Conservation (phyloP, 2,329 filamentous ascomycete species). For the Diaporthe sp. region DNA sequence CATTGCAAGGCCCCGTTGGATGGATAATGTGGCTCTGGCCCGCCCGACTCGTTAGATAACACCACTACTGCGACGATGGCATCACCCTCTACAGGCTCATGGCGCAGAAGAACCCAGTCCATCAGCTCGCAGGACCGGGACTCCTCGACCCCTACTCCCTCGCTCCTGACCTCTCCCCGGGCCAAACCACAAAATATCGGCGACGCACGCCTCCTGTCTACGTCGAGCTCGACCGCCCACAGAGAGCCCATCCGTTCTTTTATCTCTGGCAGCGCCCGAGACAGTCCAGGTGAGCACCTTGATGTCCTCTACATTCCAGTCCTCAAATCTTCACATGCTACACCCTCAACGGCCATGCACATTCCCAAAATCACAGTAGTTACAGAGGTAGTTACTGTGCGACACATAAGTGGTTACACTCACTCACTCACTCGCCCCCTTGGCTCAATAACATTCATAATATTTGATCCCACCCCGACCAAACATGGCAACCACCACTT, state of each 20-base stretch:
- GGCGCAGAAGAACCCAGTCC: constrained; percentile 55
- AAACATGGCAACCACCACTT: background rate
- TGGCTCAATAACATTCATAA: background rate
- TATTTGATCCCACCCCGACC: background rate
- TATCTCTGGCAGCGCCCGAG: constrained; percentile 72
- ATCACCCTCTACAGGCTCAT: constrained; percentile 56
- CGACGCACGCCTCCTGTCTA: constrained; percentile 50
- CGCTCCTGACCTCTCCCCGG: constrained; percentile 35
- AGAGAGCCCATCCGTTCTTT: constrained; percentile 78
- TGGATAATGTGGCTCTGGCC: constrained; percentile 20
- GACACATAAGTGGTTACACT: constrained; percentile 1
- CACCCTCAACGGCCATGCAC: background rate
- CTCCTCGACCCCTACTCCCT: constrained; percentile 38
- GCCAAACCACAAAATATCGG: constrained; percentile 39
- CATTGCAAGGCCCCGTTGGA: constrained; percentile 8
- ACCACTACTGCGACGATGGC: constrained; percentile 51
- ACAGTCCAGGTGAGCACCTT: constrained; percentile 60
- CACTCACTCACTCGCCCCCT: background rate
- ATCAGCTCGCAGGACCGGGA: constrained; percentile 44
- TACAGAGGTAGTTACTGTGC: background rate
- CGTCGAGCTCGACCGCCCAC: constrained; percentile 55
- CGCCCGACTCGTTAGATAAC: constrained; percentile 23
- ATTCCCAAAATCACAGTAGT: background rate
- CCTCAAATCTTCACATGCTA: constrained; percentile 1
- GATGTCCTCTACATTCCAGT: constrained; percentile 25